Evolutionary conservation across 2,329 filamentous ascomycete genomes (phyloP), one percentile per base, ranked within the genome.

Genomic region (Epichloe typhina): DNA sequence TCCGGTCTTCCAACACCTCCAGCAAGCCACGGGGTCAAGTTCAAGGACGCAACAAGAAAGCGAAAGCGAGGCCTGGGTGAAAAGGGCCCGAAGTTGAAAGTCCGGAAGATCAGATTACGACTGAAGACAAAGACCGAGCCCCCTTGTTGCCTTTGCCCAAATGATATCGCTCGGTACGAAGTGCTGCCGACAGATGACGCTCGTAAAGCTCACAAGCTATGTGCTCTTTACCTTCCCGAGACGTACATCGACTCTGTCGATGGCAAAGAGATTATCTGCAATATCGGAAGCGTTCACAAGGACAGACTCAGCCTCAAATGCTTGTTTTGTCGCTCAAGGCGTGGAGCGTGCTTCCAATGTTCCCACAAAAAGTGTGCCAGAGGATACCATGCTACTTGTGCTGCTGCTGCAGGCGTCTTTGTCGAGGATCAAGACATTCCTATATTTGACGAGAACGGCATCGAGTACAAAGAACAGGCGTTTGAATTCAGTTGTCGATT

Each of bases 301-400:
- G 88, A 86, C 51, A 86, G 91, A 19, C 72, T 95, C 58, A 89
- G 94, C 26, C 82, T 97, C 58, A 95, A 95, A 67, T 98, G 93
- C 66, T 82, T 95, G 54, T 95, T 88, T 69, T 98, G 93, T 64
- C 87, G 90, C 36, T 94, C 89, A 35, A 94, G 93, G 66, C 86
- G 86, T 52, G 93, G 93, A n/a, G 88, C 88, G 15, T 96, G 91
- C 69, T 94, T 98, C 70, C 91, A 97, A 66, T 98, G 93, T 68
- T 94, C 88, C 1, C 84, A 88, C 58, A 91, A 90, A 72, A 97
- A 95, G 65, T 98, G 93, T 61, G 85, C 88, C 4, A 77, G 93
- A 56, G 85, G 91, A 8, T 98, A 96, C 67, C 93, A 98, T 64
- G 87, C 91, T 15, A 97, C 90, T 1, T 98, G 93, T 64, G 93